phyloP scores from a whole-genome alignment of 192 early-diverging fungal genomes.

The Coemansia sp. region DNA sequence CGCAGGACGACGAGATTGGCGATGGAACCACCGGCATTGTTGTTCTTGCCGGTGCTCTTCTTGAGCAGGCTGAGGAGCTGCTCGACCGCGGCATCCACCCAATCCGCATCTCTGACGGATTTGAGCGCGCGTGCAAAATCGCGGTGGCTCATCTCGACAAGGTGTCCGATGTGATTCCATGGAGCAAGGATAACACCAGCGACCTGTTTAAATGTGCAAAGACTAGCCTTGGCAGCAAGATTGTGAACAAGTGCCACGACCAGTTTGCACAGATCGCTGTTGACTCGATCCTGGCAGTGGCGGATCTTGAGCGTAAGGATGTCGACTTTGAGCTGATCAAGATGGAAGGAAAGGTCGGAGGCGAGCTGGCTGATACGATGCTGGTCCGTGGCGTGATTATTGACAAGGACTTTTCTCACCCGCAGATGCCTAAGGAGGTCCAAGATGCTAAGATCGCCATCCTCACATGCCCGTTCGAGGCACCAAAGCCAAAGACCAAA shows the following conservation, averaged over 20 bases:
- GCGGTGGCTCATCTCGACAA: conserved; percentile 90
- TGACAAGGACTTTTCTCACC: conserved; percentile 99
- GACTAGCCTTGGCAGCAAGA: conserved; percentile 97
- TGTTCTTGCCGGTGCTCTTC: conserved; percentile 94
- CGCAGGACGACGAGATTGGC: conserved; percentile 99
- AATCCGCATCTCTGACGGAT: conserved; percentile 98
- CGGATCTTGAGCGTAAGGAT: conserved; percentile 97
- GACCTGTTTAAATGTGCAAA: conserved; percentile 94
- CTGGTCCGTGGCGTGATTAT: conserved; percentile 98
- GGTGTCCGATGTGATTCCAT: conserved; percentile 89
- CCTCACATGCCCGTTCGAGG: conserved; percentile 99
- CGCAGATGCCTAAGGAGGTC: conserved; percentile 98
- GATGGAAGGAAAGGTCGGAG: conserved; percentile 98
- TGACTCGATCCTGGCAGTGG: conserved; percentile 95
- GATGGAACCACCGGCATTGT: conserved; percentile 99
- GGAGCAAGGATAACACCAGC: conserved; percentile 75
- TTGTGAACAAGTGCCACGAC: conserved; percentile 98
- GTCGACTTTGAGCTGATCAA: conserved; percentile 99
- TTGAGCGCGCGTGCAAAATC: conserved; percentile 93
- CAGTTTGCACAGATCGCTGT: conserved; percentile 98
- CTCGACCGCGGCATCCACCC: conserved; percentile 98
- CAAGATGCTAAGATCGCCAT: conserved; percentile 96
- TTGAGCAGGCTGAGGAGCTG: conserved; percentile 95
- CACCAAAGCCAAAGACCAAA: conserved; percentile 99
- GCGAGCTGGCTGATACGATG: conserved; percentile 89